These are phyloP conservation scores for Wickerhamiella domercqiae DNA, from an alignment of 805 yeast species.

Conservation along the genomic window DNA sequence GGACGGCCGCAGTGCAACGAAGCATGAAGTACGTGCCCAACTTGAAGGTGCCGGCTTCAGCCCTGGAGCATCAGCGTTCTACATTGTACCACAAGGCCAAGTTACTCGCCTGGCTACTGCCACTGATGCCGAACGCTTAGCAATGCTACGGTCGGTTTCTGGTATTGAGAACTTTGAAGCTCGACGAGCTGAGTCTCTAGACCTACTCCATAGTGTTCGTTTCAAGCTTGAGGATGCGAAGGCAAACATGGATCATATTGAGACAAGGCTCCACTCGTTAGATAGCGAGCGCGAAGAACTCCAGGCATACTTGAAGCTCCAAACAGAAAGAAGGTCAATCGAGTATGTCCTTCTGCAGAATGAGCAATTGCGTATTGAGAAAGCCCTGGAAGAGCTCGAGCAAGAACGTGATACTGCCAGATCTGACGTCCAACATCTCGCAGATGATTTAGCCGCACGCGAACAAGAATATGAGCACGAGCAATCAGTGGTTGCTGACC, in stretches of 20 bases:
- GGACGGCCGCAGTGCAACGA: conserved; percentile 63
- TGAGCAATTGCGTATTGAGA: conserved; percentile 27
- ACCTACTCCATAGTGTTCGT: conserved; percentile 62
- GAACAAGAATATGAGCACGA: conserved; percentile 5
- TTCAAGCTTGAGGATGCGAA: conserved; percentile 53
- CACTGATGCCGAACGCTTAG: conserved; percentile 66
- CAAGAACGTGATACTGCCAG: conserved; percentile 6
- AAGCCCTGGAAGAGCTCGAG: conserved; percentile 3
- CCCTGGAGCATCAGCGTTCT: conserved; percentile 75
- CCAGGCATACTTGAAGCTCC: conserved; percentile 50
- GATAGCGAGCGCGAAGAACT: conserved; percentile 68
- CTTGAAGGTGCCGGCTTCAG: conserved; percentile 85
- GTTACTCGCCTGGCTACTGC: conserved; percentile 82
- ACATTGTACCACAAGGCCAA: conserved; percentile 93
- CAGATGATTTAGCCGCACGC: neutral
- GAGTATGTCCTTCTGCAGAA: conserved; percentile 67
- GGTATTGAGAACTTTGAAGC: conserved; percentile 87
- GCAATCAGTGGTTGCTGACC: conserved; percentile 7
- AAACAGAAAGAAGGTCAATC: conserved; percentile 48
- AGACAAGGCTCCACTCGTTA: conserved; percentile 59
- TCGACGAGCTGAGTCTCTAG: conserved; percentile 60
- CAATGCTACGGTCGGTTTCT: conserved; percentile 75
- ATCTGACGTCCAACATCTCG: conserved; percentile 5
- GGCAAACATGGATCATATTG: conserved; percentile 54
- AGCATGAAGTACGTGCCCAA: conserved; percentile 64